phyloP scores from a whole-genome alignment of 2,329 filamentous ascomycete species.

The Coccinonectria pachysandricola region DNA sequence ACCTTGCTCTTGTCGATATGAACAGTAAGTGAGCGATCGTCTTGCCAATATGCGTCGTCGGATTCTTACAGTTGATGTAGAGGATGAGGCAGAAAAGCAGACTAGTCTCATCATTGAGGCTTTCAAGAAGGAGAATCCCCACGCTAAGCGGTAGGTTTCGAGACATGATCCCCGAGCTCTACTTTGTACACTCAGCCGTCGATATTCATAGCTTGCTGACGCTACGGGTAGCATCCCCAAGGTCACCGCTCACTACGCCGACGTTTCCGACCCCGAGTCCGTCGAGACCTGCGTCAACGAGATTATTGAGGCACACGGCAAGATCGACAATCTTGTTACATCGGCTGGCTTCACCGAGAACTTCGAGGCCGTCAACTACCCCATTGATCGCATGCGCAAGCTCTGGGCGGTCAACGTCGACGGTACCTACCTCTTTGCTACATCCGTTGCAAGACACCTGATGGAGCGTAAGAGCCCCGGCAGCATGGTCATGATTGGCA shows the following conservation, averaged over 20 bases:
- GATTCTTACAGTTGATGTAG: no score
- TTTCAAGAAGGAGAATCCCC: constrained; percentile 72
- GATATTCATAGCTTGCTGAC: no score
- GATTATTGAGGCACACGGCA: constrained; percentile 49
- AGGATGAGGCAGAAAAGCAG: constrained; percentile 73
- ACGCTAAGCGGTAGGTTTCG: constrained; percentile 51
- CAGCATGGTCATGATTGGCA: constrained; percentile 89
- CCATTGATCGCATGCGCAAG: constrained; percentile 82
- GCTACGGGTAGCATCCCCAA: constrained; percentile 52
- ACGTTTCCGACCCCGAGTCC: constrained; percentile 71
- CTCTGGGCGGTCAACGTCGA: constrained; percentile 91
- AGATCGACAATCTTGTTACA: constrained; percentile 86
- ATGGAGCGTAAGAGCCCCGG: constrained; percentile 71
- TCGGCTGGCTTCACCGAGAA: constrained; percentile 97
- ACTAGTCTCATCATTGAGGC: constrained; percentile 62
- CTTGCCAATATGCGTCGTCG: no score
- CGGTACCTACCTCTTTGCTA: constrained; percentile 83
- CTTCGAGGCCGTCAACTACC: constrained; percentile 84
- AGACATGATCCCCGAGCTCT: no score
- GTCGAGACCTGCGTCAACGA: constrained; percentile 65
- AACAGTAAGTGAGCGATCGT: constrained; percentile 76
- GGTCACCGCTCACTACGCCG: constrained; percentile 82
- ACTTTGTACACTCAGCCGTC: no score
- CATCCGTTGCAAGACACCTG: constrained; percentile 74
- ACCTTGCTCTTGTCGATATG: constrained; percentile 86